phyloP scores from a whole-genome alignment of 2,329 filamentous ascomycete genomes.

The Coniochaeta sp. region DNA sequence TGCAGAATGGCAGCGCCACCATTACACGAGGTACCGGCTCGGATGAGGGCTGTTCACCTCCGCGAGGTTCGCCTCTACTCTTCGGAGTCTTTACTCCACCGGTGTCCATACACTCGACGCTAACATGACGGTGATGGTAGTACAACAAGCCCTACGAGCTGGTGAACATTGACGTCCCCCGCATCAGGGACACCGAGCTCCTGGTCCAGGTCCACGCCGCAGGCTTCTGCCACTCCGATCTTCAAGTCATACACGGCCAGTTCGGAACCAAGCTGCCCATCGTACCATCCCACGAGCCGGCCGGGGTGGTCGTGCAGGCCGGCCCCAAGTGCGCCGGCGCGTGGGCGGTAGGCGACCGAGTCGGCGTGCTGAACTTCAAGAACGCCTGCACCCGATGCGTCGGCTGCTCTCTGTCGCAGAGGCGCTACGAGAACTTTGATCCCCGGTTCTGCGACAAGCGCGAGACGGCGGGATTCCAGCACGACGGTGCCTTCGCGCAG shows the following conservation, averaged over 20 bases:
- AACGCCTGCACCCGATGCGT: slow-evolving; percentile 20
- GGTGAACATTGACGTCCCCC: slow-evolving; percentile 11
- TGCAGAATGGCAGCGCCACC: neutral
- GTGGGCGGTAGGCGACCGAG: slow-evolving; percentile 24
- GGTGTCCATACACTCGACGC: neutral
- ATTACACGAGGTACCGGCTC: neutral
- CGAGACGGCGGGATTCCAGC: slow-evolving; percentile 24
- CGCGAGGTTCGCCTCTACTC: neutral
- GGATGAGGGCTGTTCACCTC: neutral
- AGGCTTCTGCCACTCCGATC: slow-evolving; percentile 28
- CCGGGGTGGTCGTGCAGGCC: slow-evolving; percentile 21
- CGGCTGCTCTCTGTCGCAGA: slow-evolving; percentile 16
- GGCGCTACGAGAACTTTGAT: slow-evolving; percentile 12
- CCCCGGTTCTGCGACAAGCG: slow-evolving; percentile 23
- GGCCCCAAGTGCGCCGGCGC: slow-evolving; percentile 13
- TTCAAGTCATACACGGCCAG: slow-evolving; percentile 25
- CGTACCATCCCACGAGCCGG: slow-evolving; percentile 27
- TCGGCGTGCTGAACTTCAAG: slow-evolving; percentile 27
- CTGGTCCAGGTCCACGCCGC: slow-evolving; percentile 25
- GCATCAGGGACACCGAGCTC: slow-evolving; percentile 18
- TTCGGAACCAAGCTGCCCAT: slow-evolving; percentile 20
- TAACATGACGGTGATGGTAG: slow-evolving; percentile 9
- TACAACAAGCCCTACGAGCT: slow-evolving; percentile 21
- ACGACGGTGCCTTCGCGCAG: slow-evolving; percentile 26
- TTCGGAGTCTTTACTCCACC: neutral